Conservation (phyloP, 1,139 yeast species). For the Meyerozyma carpophila region DNA sequence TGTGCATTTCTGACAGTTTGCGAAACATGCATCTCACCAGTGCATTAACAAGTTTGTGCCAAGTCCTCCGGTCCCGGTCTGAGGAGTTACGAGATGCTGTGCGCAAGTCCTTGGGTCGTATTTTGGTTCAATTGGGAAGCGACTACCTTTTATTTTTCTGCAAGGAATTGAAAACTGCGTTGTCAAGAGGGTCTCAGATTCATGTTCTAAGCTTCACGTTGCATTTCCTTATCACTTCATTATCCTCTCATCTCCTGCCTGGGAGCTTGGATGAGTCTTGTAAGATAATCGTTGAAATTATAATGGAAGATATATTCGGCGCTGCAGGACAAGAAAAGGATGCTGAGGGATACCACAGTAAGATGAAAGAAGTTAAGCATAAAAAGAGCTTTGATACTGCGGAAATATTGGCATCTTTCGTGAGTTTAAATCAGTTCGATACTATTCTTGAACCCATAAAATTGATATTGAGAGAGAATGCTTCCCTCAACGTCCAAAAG, state of each 20-base stretch:
- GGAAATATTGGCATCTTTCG: slow-evolving; percentile 65
- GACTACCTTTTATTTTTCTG: slow-evolving; percentile 68
- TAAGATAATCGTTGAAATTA: slow-evolving; percentile 54
- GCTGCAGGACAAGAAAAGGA: slow-evolving; percentile 93
- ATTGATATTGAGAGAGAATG: slow-evolving; percentile 56
- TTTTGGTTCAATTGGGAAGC: slow-evolving; percentile 65
- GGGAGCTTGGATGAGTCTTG: slow-evolving; percentile 78
- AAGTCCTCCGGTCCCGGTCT: slow-evolving; percentile 77
- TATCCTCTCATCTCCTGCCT: slow-evolving; percentile 42
- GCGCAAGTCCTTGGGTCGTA: slow-evolving; percentile 68
- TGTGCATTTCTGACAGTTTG: slow-evolving; percentile 55
- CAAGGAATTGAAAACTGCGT: slow-evolving; percentile 71
- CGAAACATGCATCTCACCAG: slow-evolving; percentile 69
- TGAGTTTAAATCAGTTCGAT: slow-evolving; percentile 57
- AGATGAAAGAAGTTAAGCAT: slow-evolving; percentile 86
- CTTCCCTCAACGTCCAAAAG: slow-evolving; percentile 63
- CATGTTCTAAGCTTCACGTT: slow-evolving; percentile 89
- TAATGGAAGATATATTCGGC: slow-evolving; percentile 94
- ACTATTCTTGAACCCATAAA: slow-evolving; percentile 66
- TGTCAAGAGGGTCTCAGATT: slow-evolving; percentile 86
- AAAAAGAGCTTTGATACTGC: slow-evolving; percentile 87
- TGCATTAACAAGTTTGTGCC: slow-evolving; percentile 77
- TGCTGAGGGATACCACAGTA: slow-evolving; percentile 82
- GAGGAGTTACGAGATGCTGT: slow-evolving; percentile 88
- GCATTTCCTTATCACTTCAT: slow-evolving; percentile 60